A percentile compares a stretch with the other conserved stretches of the same genome.
phyloP scores from a whole-genome alignment of 768 basidiomycete genomes.

The Hemileccinum rubropunctum region DNA sequence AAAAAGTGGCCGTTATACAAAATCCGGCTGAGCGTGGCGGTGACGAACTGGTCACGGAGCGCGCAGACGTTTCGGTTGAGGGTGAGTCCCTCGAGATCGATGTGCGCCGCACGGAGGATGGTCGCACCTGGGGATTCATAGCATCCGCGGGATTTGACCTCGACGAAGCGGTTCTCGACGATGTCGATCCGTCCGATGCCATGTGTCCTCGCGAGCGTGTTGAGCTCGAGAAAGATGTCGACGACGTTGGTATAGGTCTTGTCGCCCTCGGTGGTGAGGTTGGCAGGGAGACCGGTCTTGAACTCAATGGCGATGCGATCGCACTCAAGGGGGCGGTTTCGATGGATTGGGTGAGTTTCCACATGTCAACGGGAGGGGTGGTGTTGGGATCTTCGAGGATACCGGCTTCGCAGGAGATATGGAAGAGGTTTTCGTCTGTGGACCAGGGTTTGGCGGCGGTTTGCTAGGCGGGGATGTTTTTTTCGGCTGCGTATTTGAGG shows the following conservation, averaged over 20 bases:
- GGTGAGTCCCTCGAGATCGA: constrained; percentile 97
- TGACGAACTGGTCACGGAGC: constrained; percentile 92
- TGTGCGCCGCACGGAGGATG: constrained; percentile 91
- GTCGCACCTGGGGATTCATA: constrained; percentile 98
- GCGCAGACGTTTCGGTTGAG: constrained; percentile 96
- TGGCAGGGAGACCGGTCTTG: constrained; percentile 80
- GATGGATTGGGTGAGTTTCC: constrained; percentile 90
- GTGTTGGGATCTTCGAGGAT: constrained; percentile 96
- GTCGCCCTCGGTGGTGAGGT: constrained; percentile 65
- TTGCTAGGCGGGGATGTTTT: constrained; percentile 90
- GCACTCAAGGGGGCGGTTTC: constrained; percentile 77
- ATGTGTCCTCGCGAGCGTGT: constrained; percentile 90
- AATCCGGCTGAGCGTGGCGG: constrained; percentile 83
- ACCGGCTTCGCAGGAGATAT: constrained; percentile 99
- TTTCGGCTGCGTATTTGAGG: constrained; percentile 83
- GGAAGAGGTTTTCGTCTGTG: constrained; percentile 99
- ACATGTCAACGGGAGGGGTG: constrained; percentile 96
- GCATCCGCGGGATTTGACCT: constrained; percentile 99
- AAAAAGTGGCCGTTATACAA: constrained; percentile 99
- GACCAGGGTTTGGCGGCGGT: constrained; percentile 98
- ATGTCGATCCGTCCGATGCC: constrained; percentile 98
- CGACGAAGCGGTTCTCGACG: constrained; percentile 99
- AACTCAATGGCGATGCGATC: constrained; percentile 87
- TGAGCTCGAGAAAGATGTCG: constrained; percentile 89
- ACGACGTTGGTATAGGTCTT: constrained; percentile 86